Base-by-base conservation (phyloP, 768 basidiomycete species). In the Daedaleopsis nitida region DNA sequence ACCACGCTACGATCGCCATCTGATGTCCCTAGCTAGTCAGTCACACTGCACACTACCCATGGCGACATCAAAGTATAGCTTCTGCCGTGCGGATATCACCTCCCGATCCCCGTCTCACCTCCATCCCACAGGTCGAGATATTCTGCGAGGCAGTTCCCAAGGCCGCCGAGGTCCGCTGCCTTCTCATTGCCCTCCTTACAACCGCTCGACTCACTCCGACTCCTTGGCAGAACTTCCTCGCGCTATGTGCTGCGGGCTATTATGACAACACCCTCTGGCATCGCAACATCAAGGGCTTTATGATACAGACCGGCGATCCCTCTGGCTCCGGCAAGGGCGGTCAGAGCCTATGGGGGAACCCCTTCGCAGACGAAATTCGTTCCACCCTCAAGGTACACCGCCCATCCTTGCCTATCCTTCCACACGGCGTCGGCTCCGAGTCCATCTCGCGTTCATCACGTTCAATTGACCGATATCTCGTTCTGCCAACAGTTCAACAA, bases 121-220 rank as follows among this genome's bases (percentile, higher is more conserved):
- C 7, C 51, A 51, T 27, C 52, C 24, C 50, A 32, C 72, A 98
- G 95, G 86, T 98, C 63, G 97, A 99, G 76, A 73, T 99, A 13
- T 98, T 98, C 77, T 98, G 97, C 73, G 97, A 99, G 76, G 89
- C 96, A 7, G 91, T 94, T 19, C 97, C 97, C 23, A 94, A 94
- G 74, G 82, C 95, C 12, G 94, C 96, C 66, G 96, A 99, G 81
- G 96, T 94, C 64, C 23, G 69, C 55, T 45, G 52, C 50, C 60
- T 54, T 23, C 38, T 52, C 43, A 13, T 48, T 42, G 32, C 39
- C 23, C 10, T 34, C 23, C n/a, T 27, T 45, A n/a, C 39, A 14
- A 37, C 13, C 44, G 12, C 21, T 49, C 34, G 1, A 34, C 32
- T 59, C 23, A 57, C 21, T 3, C 19, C 43, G 5, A 23, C 54